Evolutionary conservation across 1,284 basidiomycete genomes (phyloP), one percentile per base, ranked within the genome.

Genomic region (Clitocybe nebularis): DNA sequence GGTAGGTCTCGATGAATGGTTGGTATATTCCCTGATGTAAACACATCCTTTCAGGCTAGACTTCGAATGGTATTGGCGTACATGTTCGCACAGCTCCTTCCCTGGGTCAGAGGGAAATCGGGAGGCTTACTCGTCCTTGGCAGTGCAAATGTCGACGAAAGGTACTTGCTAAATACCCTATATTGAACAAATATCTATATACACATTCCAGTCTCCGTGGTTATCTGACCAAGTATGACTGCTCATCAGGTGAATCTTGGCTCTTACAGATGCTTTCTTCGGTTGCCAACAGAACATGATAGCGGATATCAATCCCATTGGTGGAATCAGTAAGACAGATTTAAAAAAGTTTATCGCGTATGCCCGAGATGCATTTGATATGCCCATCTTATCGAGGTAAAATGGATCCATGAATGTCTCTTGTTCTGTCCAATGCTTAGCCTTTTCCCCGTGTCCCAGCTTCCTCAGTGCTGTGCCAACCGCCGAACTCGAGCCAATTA

Each of bases 281-380:
- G 17, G 24, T 36, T 19, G n/a, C 16, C 8, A 9, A 33, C 23
- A 41, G 44, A 20, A 44, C 40, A 33, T 24, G 43, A 17, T 55
- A 93, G 91, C 96, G 41, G 95, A 99, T 61, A 81, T 99, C 59
- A 99, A 99, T 62, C 96, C 95, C 3, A 99, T 99, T 54, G 96
- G 96, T 5, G 91, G 89, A 1, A 97, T 99, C 62, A 94, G 90
- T 64, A 99, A 99, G 68, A 94, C 92, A 0, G 96, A 99, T 64
- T 69, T 99, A 48, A 99, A 97, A 71, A 84, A 84, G 50, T 99
- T 98, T 62, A 97, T 99, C 53, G 82, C 81, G 0, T 95, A 88
- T 53, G 92, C 92, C 1, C 71, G 79, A 48, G 72, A 68, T 39
- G 74, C 81, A 0, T 97, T 97, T 55, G 79, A 90, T 23, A 68